phyloP scores from a whole-genome alignment of 2,329 filamentous ascomycete species.

The Neopestalotiopsis sp. region DNA sequence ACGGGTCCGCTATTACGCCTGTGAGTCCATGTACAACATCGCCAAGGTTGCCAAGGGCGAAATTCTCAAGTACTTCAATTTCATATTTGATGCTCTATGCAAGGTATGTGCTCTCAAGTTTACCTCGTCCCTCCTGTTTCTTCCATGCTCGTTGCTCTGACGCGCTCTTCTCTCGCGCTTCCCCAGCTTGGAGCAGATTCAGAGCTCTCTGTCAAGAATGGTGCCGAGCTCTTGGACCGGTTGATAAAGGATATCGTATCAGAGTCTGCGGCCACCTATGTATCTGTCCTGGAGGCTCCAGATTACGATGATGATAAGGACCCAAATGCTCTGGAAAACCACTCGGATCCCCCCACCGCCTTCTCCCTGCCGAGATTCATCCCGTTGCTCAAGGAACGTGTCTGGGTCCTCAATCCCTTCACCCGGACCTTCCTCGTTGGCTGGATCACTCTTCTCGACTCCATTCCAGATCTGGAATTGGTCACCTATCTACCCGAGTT shows the following conservation, averaged over 20 bases:
- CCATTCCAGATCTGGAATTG: conserved; percentile 94
- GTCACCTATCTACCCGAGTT: conserved; percentile 94
- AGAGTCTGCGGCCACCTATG: conserved; percentile 92
- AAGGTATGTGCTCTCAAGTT: conserved; percentile 65
- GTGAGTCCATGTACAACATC: conserved; percentile 99
- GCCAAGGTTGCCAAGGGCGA: conserved; percentile 99
- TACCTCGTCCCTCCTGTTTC: conserved; percentile 1
- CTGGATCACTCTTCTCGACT: conserved; percentile 94
- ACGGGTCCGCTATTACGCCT: conserved; percentile 95
- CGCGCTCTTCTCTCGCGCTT: conserved; percentile 11
- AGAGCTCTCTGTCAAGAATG: conserved; percentile 97
- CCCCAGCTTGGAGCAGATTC: conserved; percentile 88
- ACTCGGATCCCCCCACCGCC: conserved; percentile 72
- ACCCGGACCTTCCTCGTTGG: conserved; percentile 94
- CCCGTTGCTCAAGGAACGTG: conserved; percentile 89
- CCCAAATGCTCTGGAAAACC: conserved; percentile 42
- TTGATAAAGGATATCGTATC: conserved; percentile 96
- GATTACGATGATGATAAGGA: conserved; percentile 53
- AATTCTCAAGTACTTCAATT: conserved; percentile 96
- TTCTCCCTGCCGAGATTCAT: conserved; percentile 93
- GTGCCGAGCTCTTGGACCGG: conserved; percentile 91
- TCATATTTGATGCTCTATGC: conserved; percentile 95
- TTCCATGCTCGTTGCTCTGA: background rate
- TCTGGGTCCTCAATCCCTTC: conserved; percentile 93
- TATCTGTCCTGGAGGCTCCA: conserved; percentile 79